Evolutionary conservation across 1,284 basidiomycete genomes (phyloP).

Genomic region (Entoloma clypeatum): DNA sequence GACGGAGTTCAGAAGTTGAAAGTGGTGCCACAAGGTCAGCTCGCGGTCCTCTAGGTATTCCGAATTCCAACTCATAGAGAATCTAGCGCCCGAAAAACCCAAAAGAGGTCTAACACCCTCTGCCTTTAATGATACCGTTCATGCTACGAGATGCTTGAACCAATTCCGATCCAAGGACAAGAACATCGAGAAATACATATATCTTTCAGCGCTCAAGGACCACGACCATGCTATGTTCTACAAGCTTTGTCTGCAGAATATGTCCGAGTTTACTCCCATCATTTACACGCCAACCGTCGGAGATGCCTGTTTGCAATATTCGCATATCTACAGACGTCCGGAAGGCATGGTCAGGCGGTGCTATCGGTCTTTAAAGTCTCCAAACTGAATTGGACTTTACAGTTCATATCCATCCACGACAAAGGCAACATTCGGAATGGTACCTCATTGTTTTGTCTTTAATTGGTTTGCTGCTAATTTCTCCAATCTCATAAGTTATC

Average conservation of each 20-base stretch:
- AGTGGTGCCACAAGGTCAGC: slow-evolving; percentile 53
- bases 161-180: slow-evolving; percentile 76
- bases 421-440: slow-evolving; percentile 69
- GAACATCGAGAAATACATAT: slow-evolving; percentile 79
- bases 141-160: slow-evolving; percentile 56
- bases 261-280: slow-evolving; percentile 77
- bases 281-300: slow-evolving; percentile 93
- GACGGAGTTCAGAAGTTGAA: slow-evolving; percentile 67
- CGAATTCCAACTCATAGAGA: slow-evolving; percentile 18
- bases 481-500: slow-evolving; percentile 41
- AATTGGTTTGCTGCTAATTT: slow-evolving; percentile 1
- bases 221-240: slow-evolving; percentile 75
- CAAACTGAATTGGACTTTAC: slow-evolving; percentile 10
- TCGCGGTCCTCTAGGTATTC: slow-evolving; percentile 1
- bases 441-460: slow-evolving; percentile 19
- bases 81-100: slow-evolving; percentile 43
- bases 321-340: slow-evolving; percentile 76
- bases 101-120: slow-evolving; percentile 64
- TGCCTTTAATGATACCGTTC: slow-evolving; percentile 49
- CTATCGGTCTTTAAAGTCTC: slow-evolving; percentile 8
- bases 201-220: slow-evolving; percentile 69
- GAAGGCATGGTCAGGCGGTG: slow-evolving; percentile 65
- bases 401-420: slow-evolving; percentile 86
- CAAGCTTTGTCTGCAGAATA: slow-evolving; percentile 60
- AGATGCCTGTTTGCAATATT: slow-evolving; percentile 85